Evolutionary conservation across 495 filamentous ascomycete species (phyloP).

Genomic region (Letharia columbiana): DNA sequence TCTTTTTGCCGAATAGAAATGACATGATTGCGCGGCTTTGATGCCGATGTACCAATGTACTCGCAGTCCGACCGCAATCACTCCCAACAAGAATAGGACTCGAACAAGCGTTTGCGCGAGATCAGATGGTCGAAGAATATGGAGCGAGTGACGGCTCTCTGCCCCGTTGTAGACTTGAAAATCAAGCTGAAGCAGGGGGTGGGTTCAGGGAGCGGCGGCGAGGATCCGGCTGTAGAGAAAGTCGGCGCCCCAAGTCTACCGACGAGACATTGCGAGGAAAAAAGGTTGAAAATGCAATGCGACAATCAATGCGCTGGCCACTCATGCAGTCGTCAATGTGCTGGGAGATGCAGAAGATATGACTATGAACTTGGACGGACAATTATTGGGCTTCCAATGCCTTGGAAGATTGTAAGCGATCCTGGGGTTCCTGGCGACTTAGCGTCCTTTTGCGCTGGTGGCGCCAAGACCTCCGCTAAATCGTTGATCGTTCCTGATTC

Average conservation of each 20-base stretch:
- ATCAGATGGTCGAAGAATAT: background rate
- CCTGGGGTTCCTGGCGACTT: background rate
- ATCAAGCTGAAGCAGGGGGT: background rate
- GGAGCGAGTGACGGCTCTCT: background rate
- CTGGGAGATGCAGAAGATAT: background rate
- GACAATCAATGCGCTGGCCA: background rate
- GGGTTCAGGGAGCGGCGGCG: background rate
- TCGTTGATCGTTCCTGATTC: background rate
- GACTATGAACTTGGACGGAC: background rate
- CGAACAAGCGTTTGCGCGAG: background rate
- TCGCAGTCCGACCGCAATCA: background rate
- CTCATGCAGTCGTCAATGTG: conserved; percentile 1
- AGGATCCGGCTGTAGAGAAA: background rate
- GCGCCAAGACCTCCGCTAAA: background rate
- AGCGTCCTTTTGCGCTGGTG: background rate
- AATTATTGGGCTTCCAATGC: background rate
- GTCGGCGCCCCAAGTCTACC: background rate
- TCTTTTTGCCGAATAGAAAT: conserved; percentile 58
- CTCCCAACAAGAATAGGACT: background rate
- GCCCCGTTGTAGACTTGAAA: background rate
- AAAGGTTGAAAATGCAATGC: background rate
- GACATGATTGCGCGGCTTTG: conserved; percentile 36
- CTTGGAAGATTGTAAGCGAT: conserved; percentile 3
- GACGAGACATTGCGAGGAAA: background rate
- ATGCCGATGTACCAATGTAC: background rate